Percentiles rank a stretch among this genome's conserved stretches.
phyloP scores from a whole-genome alignment of 345 rosid species.

The Orychophragmus violaceus region DNA sequence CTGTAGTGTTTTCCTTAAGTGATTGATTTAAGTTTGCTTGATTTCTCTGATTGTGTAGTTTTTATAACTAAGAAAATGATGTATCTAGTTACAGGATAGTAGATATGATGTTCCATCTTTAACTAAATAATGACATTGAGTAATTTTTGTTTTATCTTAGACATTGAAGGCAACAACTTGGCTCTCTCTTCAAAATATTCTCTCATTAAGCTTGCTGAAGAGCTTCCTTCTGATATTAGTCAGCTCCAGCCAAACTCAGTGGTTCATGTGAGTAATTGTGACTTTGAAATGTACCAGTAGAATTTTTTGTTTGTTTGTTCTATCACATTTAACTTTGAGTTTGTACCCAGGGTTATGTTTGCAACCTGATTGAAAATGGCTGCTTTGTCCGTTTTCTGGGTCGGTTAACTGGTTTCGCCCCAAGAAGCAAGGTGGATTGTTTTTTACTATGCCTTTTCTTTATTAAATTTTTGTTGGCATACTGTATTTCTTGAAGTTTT shows the following conservation, averaged over 20 bases:
- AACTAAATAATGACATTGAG: not conserved
- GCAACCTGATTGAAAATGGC: constrained; percentile 81
- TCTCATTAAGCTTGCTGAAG: constrained; percentile 49
- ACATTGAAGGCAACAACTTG: constrained; percentile 64
- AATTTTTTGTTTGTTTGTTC: not conserved
- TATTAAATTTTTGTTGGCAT: not conserved
- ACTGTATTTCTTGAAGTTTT: not conserved
- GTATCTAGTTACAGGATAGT: not conserved
- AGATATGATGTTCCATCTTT: not conserved
- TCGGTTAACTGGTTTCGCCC: constrained; percentile 85
- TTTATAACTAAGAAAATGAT: not conserved
- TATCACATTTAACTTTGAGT: constrained; percentile 1
- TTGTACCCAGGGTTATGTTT: constrained; percentile 69
- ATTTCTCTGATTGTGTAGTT: not conserved
- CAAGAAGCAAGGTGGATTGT: constrained; percentile 66
- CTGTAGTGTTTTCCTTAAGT: not conserved
- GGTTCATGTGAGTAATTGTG: constrained; percentile 56
- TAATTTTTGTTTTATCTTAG: constrained; percentile 37
- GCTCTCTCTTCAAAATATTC: constrained; percentile 82
- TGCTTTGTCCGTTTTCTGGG: constrained; percentile 99
- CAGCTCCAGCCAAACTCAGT: constrained; percentile 55
- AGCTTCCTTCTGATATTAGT: constrained; percentile 68
- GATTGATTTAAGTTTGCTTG: not conserved
- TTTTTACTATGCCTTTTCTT: not conserved
- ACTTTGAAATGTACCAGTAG: not conserved